These are phyloP conservation scores for Aeschynomene evenia DNA, from an alignment of 306 rosid genomes.

Conservation along the genomic window DNA sequence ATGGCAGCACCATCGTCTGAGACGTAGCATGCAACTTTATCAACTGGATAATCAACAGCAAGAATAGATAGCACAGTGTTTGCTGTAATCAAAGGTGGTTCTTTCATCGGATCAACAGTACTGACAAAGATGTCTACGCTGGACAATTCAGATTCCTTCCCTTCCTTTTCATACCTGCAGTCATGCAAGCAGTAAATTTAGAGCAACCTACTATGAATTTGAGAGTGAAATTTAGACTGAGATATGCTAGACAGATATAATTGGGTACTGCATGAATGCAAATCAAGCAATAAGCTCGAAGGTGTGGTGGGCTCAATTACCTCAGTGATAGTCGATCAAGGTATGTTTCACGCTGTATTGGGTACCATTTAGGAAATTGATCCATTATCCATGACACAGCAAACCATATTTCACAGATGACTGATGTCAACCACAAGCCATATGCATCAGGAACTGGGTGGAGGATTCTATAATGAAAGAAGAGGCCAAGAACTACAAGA, in stretches of 20 bases:
- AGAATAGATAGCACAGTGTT: conserved; percentile 95
- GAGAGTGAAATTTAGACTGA: conserved; percentile 5
- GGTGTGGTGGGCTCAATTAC: conserved; percentile 37
- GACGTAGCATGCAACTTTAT: conserved; percentile 95
- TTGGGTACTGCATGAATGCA: neutral
- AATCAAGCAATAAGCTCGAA: neutral
- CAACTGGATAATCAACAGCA: conserved; percentile 90
- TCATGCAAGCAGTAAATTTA: conserved; percentile 27
- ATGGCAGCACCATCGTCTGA: conserved; percentile 99
- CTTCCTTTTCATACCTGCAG: conserved; percentile 95
- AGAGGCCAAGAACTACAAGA: conserved; percentile 73
- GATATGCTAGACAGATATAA: neutral
- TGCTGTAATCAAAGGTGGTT: conserved; percentile 93
- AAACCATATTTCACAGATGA: conserved; percentile 98
- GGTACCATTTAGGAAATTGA: conserved; percentile 96
- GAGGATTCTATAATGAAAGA: conserved; percentile 89
- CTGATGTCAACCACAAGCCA: conserved; percentile 96
- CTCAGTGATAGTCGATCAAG: conserved; percentile 88
- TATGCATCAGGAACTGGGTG: conserved; percentile 95
- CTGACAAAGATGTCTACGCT: conserved; percentile 81
- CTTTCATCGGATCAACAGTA: conserved; percentile 97
- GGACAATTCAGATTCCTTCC: conserved; percentile 80
- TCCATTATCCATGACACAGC: conserved; percentile 95
- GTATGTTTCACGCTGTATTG: conserved; percentile 89
- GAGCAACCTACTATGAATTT: neutral